Evolutionary conservation across 2,329 filamentous ascomycete species (phyloP).

Genomic region (Trichoderma sp.): DNA sequence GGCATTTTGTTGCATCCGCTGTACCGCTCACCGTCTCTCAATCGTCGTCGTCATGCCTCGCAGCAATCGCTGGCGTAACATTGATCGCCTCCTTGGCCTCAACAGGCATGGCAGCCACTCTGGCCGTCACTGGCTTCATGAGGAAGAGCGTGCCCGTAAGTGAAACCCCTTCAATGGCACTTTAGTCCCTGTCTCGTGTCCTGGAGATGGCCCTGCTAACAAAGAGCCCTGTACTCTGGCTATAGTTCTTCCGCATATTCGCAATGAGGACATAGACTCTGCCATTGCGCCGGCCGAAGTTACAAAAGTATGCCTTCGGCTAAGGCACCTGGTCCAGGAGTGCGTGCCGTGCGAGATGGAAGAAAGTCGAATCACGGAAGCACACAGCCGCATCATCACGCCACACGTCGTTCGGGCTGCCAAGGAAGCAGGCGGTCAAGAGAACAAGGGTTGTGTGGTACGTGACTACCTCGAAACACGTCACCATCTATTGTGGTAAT

Average conservation of each 20-base stretch:
- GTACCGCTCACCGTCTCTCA: slow-evolving; percentile 15
- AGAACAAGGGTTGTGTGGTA: slow-evolving; percentile 75
- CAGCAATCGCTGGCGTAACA: slow-evolving; percentile 34
- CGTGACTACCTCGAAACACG: slow-evolving; percentile 22
- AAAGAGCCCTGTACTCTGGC: background rate
- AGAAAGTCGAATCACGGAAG: slow-evolving; percentile 68
- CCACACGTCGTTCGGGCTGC: slow-evolving; percentile 76
- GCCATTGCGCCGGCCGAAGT: slow-evolving; percentile 77
- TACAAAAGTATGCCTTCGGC: slow-evolving; percentile 83
- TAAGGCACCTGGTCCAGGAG: slow-evolving; percentile 89
- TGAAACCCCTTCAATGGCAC: slow-evolving; percentile 21
- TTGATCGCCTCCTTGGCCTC: slow-evolving; percentile 37
- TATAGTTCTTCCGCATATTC: slow-evolving; percentile 66
- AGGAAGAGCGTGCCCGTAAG: slow-evolving; percentile 50
- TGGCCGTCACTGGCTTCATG: slow-evolving; percentile 43
- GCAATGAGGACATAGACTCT: slow-evolving; percentile 60
- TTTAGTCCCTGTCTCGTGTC: background rate
- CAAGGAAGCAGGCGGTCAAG: slow-evolving; percentile 73
- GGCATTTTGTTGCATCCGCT: background rate
- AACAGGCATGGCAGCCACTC: slow-evolving; percentile 29
- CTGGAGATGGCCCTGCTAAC: slow-evolving; percentile 1
- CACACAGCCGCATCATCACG: slow-evolving; percentile 87
- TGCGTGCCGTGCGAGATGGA: slow-evolving; percentile 90
- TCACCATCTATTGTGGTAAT: background rate
- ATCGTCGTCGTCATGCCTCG: slow-evolving; percentile 21